A percentile compares a stretch with the other conserved stretches of the same genome.
phyloP scores from a whole-genome alignment of 2,329 filamentous ascomycete genomes.

The Diaporthe sp. region DNA sequence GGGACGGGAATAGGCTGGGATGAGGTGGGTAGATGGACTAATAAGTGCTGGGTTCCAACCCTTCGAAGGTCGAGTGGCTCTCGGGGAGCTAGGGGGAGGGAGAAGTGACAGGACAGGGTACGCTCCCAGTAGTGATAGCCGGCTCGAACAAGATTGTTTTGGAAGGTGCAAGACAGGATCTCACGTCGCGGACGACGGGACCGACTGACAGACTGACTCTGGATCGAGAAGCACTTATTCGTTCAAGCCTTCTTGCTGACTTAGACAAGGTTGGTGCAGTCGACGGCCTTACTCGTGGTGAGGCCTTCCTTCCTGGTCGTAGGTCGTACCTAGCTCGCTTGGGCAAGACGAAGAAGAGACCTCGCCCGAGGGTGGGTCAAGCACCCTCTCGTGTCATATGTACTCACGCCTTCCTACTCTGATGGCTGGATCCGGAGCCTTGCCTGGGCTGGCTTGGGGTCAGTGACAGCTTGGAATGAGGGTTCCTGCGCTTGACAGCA shows the following conservation, averaged over 20 bases:
- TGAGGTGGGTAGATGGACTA: neutral
- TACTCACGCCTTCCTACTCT: neutral
- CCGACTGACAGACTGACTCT: neutral
- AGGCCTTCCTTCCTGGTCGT: conserved; percentile 1
- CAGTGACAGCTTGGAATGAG: neutral
- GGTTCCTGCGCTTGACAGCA: conserved; percentile 17
- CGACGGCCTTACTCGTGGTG: neutral
- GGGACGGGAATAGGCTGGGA: conserved; percentile 5
- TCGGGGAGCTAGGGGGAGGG: neutral
- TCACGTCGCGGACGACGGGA: neutral
- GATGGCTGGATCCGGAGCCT: neutral
- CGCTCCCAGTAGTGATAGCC: neutral
- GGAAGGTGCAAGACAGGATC: conserved; percentile 13
- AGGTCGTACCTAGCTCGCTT: neutral
- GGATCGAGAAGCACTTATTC: neutral
- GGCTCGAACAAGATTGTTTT: conserved; percentile 18
- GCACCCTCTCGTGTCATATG: conserved; percentile 9
- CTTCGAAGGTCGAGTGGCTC: neutral
- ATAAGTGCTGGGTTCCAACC: neutral
- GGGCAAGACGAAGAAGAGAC: conserved; percentile 9
- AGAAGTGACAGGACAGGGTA: neutral
- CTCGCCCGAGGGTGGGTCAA: conserved; percentile 6
- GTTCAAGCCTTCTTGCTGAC: conserved; percentile 10
- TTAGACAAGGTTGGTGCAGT: conserved; percentile 24
- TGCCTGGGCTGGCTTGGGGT: neutral